A percentile compares a stretch with the other conserved stretches of the same genome.
phyloP scores from a whole-genome alignment of 371 early-diverging fungal genomes.

The Apophysomyces variabilis region DNA sequence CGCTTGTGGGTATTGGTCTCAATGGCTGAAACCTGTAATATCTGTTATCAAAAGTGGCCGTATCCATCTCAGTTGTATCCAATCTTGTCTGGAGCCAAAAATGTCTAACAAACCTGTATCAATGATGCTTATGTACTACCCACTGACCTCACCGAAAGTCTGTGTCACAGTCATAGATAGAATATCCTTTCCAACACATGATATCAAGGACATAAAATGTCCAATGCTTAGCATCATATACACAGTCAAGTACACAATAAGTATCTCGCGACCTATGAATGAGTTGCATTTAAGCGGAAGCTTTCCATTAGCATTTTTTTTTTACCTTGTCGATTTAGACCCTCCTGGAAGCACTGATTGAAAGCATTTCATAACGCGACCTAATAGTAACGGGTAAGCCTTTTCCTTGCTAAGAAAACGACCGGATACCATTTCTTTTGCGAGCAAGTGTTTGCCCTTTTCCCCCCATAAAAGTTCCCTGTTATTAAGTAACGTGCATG shows the following conservation, averaged over 20 bases:
- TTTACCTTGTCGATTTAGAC: conserved; percentile 28
- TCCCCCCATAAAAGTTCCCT: neutral
- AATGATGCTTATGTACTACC: neutral
- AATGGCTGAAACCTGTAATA: conserved; percentile 42
- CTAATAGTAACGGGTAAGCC: conserved; percentile 14
- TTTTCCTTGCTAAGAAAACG: neutral
- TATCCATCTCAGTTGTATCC: conserved; percentile 49
- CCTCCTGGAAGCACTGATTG: conserved; percentile 66
- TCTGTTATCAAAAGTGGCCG: conserved; percentile 31
- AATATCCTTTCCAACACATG: conserved; percentile 69
- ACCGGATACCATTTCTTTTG: conserved; percentile 34
- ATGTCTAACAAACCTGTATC: conserved; percentile 31
- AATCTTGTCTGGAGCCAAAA: conserved; percentile 66
- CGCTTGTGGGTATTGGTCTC: conserved; percentile 32
- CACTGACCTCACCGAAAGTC: conserved; percentile 49
- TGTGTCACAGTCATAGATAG: conserved; percentile 68
- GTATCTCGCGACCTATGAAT: conserved; percentile 2
- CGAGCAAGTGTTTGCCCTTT: conserved; percentile 44
- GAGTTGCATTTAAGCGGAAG: neutral
- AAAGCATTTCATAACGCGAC: conserved; percentile 46
- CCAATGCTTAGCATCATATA: conserved; percentile 58
- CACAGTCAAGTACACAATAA: conserved; percentile 66
- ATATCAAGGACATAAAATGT: conserved; percentile 68
- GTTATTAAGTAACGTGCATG: neutral
- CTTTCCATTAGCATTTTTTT: neutral